Percentiles rank a stretch among this genome's conserved stretches.
Evolutionary conservation across 148 eudicot species (phyloP).

Genomic region (Persicaria maculosa): DNA sequence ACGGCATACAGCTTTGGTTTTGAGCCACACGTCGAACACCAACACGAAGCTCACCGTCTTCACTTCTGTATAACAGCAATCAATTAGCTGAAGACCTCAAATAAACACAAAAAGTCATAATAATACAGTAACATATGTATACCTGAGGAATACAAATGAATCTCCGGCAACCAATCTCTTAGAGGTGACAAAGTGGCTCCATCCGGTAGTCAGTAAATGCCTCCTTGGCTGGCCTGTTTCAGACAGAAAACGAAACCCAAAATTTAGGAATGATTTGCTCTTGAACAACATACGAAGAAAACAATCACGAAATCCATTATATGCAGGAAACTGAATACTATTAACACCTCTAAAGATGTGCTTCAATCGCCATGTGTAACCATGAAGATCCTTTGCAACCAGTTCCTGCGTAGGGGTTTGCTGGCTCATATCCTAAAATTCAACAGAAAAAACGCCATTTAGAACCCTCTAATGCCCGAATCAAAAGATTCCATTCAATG

Average conservation of each 20-base stretch:
- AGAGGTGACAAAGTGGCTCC: conserved; percentile 95
- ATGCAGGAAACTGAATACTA: background rate
- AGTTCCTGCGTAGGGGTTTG: conserved; percentile 82
- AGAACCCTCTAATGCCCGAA: background rate
- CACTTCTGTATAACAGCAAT: conserved; percentile 43
- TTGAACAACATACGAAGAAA: background rate
- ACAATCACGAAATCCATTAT: background rate
- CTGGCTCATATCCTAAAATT: conserved; percentile 74
- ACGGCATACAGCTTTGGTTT: conserved; percentile 74
- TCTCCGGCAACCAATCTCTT: conserved; percentile 97
- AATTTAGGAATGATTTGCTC: background rate
- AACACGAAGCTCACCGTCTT: conserved; percentile 69
- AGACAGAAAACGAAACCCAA: background rate
- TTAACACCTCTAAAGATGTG: conserved; percentile 87
- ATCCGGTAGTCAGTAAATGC: conserved; percentile 95
- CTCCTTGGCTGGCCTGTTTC: conserved; percentile 83
- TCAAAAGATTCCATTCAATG: background rate
- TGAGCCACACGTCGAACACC: conserved; percentile 76
- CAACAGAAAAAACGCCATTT: background rate
- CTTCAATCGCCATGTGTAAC: conserved; percentile 77
- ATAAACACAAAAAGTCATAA: background rate
- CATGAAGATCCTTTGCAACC: conserved; percentile 83
- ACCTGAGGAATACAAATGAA: conserved; percentile 93
- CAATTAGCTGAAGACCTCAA: conserved; percentile 3
- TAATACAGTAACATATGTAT: background rate